Percentiles rank a stretch among this genome's conserved stretches.
These are phyloP conservation scores for Candida odintsovae DNA, from an alignment of 805 yeast genomes.

Conservation along the genomic window DNA sequence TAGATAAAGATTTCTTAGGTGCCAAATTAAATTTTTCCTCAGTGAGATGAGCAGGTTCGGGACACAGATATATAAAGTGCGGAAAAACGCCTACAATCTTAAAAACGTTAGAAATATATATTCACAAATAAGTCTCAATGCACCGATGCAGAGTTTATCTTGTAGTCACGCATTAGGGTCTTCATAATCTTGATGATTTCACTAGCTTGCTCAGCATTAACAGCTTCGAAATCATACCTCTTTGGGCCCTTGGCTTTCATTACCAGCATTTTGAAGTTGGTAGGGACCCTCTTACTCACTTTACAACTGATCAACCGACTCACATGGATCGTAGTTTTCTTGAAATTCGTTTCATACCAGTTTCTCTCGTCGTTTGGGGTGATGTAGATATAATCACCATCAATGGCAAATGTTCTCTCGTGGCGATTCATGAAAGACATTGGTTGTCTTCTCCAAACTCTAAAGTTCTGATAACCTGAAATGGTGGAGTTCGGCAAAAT, in stretches of 20 bases:
- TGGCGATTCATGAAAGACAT: slow-evolving; percentile 75
- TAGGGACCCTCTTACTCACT: slow-evolving; percentile 69
- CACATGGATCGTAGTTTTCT: slow-evolving; percentile 83
- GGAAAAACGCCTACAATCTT: not conserved
- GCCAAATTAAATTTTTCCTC: not conserved
- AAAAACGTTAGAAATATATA: not conserved
- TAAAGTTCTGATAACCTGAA: slow-evolving; percentile 67
- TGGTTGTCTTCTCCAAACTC: slow-evolving; percentile 84
- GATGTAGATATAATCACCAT: slow-evolving; percentile 90
- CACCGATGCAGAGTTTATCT: slow-evolving; percentile 27
- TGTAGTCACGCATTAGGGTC: slow-evolving; percentile 50
- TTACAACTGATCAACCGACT: slow-evolving; percentile 71
- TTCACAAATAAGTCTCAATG: not conserved
- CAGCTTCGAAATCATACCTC: slow-evolving; percentile 83
- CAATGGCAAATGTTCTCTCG: slow-evolving; percentile 79
- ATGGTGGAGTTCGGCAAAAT: slow-evolving; percentile 15
- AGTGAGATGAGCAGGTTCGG: not conserved
- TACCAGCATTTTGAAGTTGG: slow-evolving; percentile 76
- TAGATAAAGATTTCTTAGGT: not conserved
- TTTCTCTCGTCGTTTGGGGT: slow-evolving; percentile 78
- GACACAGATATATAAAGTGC: not conserved
- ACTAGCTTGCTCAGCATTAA: slow-evolving; percentile 48
- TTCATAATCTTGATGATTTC: slow-evolving; percentile 74
- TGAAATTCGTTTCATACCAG: slow-evolving; percentile 62
- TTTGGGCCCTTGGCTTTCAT: slow-evolving; percentile 64